Evolutionary conservation across 768 basidiomycete genomes (phyloP), one percentile per base, ranked within the genome.

Genomic region (Serendipita indica): DNA sequence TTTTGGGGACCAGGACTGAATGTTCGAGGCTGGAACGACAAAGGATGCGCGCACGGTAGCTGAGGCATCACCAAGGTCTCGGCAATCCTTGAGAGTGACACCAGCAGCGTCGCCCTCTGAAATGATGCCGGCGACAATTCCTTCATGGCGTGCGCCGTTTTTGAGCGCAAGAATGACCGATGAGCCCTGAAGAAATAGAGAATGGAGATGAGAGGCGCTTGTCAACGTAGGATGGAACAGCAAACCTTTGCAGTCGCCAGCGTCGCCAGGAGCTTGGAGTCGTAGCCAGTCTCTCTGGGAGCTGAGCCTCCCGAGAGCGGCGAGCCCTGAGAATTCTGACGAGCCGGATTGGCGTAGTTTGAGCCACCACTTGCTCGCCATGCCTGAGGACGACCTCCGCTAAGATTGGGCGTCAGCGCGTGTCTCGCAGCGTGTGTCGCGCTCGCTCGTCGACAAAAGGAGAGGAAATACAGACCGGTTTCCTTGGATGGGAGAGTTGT

Each of bases 141-240:
- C 88, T 67, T 89, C 85, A 68, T 80, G 84, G 62, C 85, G 85
- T 64, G 79, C 75, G 33, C 75, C 72, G 13, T 82, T 76, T 76
- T 86, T 86, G 43, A 83, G 85, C 22, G 70, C 67, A 60, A 90
- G 75, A n/a, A 86, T 85, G 65, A 90, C 75, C 34, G 84, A 86
- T 3, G 84, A 86, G 37, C 88, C 86, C 87, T 85, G 64, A 28
- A 46, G 18, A 30, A 22, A 60, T 16, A 57, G 34, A 35, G 34
- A 16, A 18, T 58, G 10, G 20, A 39, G 20, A 39, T 16, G 22
- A 10, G 57, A 25, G 58, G n/a, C 57, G 57, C 27, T 43, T 25
- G 18, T 43, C 7, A 27, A 20, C 4, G 22, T 37, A 37, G 35
- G n/a, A 30, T 2, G 32, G 22, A 28, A 54, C 32, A 25, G 16